Base-by-base conservation (phyloP, 2,329 filamentous ascomycete species). In the Ilyonectria mors-panacis region DNA sequence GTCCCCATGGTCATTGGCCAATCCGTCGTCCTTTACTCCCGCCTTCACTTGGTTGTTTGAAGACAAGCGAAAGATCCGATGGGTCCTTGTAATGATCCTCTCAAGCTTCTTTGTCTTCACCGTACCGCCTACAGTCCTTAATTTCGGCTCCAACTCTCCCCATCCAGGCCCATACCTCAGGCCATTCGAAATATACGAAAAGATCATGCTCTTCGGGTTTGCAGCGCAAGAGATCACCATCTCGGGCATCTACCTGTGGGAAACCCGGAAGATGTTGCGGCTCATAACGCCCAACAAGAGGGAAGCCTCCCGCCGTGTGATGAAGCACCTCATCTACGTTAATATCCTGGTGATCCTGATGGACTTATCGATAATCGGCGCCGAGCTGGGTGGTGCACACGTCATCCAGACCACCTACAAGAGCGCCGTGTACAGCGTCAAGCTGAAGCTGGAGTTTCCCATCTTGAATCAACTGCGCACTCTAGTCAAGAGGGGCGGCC, bases 91-190 rank as follows among this genome's bases (percentile, higher is more conserved):
- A 2, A 65, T 65, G 63, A 65, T 65, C 30, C 15, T 65, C 5
- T 28, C 28, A 5, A 60, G 56, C 50, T 59, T 59, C 42, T 55
- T 65, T 17, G 19, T 60, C 12, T 65, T 59, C 19, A 59, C 48
- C 10, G 19, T 65, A 21, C 56, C 63, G 17, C 56, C 56, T 9
- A 65, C 63, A n/a, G 19, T 65, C 30, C 65, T 30, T 73, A 76
- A 12, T 78, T 80, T 66, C 76, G 69, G 53, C 69, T 81, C 53
- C 79, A 83, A 74, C 73, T 77, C 9, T 81, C 81, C 77, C 8
- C 28, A 65, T 19, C 63, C 63, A 15, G 9, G 79, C 76, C 72
- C 77, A 78, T 70, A 78, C 77, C 28, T 81, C 78, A 63, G 77
- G 6, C 56, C 50, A 15, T 60, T 60, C 12, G 28, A 55, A 28